These are phyloP conservation scores for Gossypium thurberi DNA, from an alignment of 345 rosid genomes.

Conservation along the genomic window DNA sequence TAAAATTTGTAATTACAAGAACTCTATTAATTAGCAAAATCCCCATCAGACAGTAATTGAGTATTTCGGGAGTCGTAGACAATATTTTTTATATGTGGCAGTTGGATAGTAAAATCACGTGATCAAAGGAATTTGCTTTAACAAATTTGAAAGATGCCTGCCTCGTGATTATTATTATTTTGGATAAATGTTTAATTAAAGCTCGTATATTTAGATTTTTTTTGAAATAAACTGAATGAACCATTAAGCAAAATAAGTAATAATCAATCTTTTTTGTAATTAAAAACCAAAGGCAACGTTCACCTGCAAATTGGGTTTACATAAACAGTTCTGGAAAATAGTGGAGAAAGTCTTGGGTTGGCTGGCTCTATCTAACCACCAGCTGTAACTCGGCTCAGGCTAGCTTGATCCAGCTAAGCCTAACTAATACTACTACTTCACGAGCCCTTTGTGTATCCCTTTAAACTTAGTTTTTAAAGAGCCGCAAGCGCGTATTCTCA, in stretches of 20 bases:
- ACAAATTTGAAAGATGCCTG: background rate
- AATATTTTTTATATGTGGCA: background rate
- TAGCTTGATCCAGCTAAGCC: slow-evolving; percentile 5
- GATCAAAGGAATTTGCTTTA: background rate
- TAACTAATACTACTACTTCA: background rate
- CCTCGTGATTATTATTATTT: background rate
- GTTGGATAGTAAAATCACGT: background rate
- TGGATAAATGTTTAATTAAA: slow-evolving; percentile 10
- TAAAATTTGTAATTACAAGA: too few relatives aligned
- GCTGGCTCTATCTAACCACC: background rate
- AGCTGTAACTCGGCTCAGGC: background rate
- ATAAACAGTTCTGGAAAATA: background rate
- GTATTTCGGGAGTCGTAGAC: background rate
- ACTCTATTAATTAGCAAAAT: too few relatives aligned
- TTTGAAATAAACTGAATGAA: too few relatives aligned
- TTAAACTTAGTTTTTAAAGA: background rate
- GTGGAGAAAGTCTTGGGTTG: background rate
- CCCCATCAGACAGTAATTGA: background rate
- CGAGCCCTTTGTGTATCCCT: background rate
- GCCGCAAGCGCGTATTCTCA: slow-evolving; percentile 19
- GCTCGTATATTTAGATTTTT: slow-evolving; percentile 1
- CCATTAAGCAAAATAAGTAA: too few relatives aligned
- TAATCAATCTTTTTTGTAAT: background rate
- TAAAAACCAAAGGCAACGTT: background rate
- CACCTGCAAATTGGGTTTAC: background rate